Percentiles rank a stretch among this genome's conserved stretches.
These are phyloP conservation scores for Cymbidium sinense DNA, from an alignment of 106 monocot genomes.

Conservation along the genomic window DNA sequence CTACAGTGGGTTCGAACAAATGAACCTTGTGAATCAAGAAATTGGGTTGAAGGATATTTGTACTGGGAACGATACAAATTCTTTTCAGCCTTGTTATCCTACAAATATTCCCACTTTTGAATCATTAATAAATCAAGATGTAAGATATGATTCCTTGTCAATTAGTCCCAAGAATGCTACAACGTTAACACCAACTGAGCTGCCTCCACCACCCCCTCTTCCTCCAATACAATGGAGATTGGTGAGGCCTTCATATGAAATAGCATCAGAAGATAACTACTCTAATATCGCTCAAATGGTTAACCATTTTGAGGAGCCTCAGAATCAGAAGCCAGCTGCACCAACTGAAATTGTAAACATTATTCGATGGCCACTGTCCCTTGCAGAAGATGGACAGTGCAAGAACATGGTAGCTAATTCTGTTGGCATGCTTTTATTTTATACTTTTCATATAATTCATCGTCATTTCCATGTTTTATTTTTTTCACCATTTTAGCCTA, in stretches of 20 bases:
- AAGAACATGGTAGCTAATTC: background rate
- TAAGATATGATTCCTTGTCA: conserved; percentile 8
- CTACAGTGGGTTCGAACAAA: conserved; percentile 23
- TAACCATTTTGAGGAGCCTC: conserved; percentile 4
- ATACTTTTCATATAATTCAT: background rate
- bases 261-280: conserved; percentile 13
- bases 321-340: background rate
- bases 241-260: conserved; percentile 16
- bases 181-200: conserved; percentile 22
- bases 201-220: conserved; percentile 76
- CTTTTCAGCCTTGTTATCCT: conserved; percentile 23
- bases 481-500: background rate
- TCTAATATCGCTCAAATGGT: conserved; percentile 9
- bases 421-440: background rate
- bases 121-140: background rate
- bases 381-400: background rate
- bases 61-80: conserved; percentile 12
- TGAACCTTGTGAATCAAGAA: conserved; percentile 18
- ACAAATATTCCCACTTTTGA: conserved; percentile 37
- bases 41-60: conserved; percentile 12
- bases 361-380: conserved; percentile 6
- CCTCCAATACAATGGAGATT: conserved; percentile 83
- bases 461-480: background rate
- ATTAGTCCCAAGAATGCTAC: conserved; percentile 11
- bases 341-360: conserved; percentile 7